A percentile compares a stretch with the other conserved stretches of the same genome.
These are phyloP conservation scores for Gyrodon lividus DNA, from an alignment of 768 basidiomycete genomes.

Conservation along the genomic window DNA sequence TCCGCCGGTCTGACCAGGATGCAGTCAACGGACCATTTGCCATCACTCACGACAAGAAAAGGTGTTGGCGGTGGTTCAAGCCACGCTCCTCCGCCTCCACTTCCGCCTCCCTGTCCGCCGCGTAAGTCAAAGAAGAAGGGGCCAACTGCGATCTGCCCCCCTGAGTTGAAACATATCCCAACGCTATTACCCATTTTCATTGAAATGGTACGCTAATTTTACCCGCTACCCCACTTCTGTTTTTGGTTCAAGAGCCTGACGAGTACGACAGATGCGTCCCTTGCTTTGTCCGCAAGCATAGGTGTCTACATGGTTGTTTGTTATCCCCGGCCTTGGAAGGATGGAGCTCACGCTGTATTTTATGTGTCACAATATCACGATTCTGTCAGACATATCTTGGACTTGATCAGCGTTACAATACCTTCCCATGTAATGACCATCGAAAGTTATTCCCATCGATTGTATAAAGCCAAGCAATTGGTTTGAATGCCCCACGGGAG, in stretches of 20 bases:
- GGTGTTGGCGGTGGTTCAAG: not conserved
- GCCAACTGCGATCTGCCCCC: slow-evolving; percentile 55
- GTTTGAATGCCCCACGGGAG: not conserved
- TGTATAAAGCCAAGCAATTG: not conserved
- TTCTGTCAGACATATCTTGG: not conserved
- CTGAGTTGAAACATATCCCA: slow-evolving; percentile 77
- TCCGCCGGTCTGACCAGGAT: slow-evolving; percentile 13
- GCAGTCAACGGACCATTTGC: slow-evolving; percentile 17
- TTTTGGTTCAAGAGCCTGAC: slow-evolving; percentile 2
- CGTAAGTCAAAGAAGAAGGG: slow-evolving; percentile 51
- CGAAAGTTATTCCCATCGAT: slow-evolving; percentile 4
- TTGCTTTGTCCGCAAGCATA: slow-evolving; percentile 23
- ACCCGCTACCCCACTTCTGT: not conserved
- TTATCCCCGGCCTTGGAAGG: not conserved
- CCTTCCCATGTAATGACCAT: not conserved
- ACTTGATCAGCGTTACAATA: not conserved
- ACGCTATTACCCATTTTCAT: slow-evolving; percentile 83
- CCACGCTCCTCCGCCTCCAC: slow-evolving; percentile 1
- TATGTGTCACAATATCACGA: not conserved
- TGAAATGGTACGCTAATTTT: slow-evolving; percentile 69
- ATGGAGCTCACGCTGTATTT: too few species aligned
- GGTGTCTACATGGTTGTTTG: not conserved
- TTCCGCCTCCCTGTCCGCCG: slow-evolving; percentile 10
- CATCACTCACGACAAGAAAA: not conserved
- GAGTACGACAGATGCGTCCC: slow-evolving; percentile 35